A percentile compares a stretch with the other conserved stretches of the same genome.
These are phyloP conservation scores for Ceratobasidium sp. DNA, from an alignment of 1,284 basidiomycete species.

Conservation along the genomic window DNA sequence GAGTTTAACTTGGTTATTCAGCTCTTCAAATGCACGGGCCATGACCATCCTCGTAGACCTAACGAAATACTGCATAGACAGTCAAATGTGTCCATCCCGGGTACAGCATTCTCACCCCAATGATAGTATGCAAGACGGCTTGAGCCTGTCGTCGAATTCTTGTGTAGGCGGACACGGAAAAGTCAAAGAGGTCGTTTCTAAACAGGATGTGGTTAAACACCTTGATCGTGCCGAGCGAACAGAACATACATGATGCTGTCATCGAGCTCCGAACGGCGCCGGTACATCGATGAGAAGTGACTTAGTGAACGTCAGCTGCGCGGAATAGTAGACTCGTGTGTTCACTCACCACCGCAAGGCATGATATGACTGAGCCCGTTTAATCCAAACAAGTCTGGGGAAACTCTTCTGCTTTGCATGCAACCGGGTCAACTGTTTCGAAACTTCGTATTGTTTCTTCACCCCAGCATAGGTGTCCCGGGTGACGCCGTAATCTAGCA, in stretches of 20 bases:
- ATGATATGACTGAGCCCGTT: conserved; percentile 80
- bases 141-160: conserved; percentile 80
- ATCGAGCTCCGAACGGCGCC: conserved; percentile 79
- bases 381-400: conserved; percentile 75
- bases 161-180: conserved; percentile 86
- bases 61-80: conserved; percentile 68
- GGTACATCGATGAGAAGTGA: conserved; percentile 61
- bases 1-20: conserved; percentile 53
- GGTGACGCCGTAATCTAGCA: conserved; percentile 75
- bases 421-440: conserved; percentile 70
- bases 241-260: conserved; percentile 75
- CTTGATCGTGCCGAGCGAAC: neutral
- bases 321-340: neutral
- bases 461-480: conserved; percentile 64
- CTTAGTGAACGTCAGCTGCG: neutral
- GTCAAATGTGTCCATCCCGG: conserved; percentile 25
- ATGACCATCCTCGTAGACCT: conserved; percentile 79
- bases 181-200: conserved; percentile 59
- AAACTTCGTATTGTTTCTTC: conserved; percentile 71
- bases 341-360: conserved; percentile 57
- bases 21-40: conserved; percentile 73
- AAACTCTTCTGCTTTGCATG: conserved; percentile 77
- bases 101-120: conserved; percentile 59
- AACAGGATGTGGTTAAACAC: neutral
- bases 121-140: conserved; percentile 69